Percentiles rank a stretch among this genome's conserved stretches.
Conservation (phyloP, 129 eudicot species). For the Chrysanthemum seticuspe region DNA sequence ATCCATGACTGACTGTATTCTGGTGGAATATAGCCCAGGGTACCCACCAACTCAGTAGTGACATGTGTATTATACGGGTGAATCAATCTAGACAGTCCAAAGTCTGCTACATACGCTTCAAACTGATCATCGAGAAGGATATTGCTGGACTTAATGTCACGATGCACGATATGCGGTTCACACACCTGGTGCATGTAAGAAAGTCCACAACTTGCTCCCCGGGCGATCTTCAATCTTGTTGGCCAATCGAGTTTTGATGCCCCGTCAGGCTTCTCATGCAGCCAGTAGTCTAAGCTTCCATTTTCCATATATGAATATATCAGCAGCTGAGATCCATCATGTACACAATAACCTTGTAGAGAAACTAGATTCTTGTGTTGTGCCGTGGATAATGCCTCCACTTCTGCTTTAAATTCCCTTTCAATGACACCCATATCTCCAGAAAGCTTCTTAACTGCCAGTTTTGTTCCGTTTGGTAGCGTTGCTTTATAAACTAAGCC, state of each 20-base stretch:
- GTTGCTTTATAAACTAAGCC: slow-evolving; percentile 86
- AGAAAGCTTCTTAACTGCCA: slow-evolving; percentile 75
- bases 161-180: slow-evolving; percentile 85
- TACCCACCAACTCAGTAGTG: slow-evolving; percentile 87
- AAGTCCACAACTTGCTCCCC: slow-evolving; percentile 71
- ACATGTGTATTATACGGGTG: slow-evolving; percentile 80
- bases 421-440: slow-evolving; percentile 90
- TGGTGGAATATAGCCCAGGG: slow-evolving; percentile 84
- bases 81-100: slow-evolving; percentile 74
- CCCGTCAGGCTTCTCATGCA: slow-evolving; percentile 76
- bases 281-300: slow-evolving; percentile 86
- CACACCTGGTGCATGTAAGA: slow-evolving; percentile 88
- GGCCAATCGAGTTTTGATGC: slow-evolving; percentile 73
- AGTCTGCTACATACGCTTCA: slow-evolving; percentile 85
- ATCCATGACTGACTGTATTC: slow-evolving; percentile 84
- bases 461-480: slow-evolving; percentile 52
- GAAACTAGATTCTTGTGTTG: slow-evolving; percentile 74
- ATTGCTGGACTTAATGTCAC: slow-evolving; percentile 83
- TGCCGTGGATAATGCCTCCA: slow-evolving; percentile 76
- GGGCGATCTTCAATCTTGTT: slow-evolving; percentile 58
- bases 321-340: slow-evolving; percentile 66
- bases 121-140: slow-evolving; percentile 75
- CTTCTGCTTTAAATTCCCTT: slow-evolving; percentile 90
- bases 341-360: slow-evolving; percentile 82
- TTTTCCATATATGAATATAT: slow-evolving; percentile 82